Conservation (phyloP, 768 basidiomycete species). For the Mycena crocata region DNA sequence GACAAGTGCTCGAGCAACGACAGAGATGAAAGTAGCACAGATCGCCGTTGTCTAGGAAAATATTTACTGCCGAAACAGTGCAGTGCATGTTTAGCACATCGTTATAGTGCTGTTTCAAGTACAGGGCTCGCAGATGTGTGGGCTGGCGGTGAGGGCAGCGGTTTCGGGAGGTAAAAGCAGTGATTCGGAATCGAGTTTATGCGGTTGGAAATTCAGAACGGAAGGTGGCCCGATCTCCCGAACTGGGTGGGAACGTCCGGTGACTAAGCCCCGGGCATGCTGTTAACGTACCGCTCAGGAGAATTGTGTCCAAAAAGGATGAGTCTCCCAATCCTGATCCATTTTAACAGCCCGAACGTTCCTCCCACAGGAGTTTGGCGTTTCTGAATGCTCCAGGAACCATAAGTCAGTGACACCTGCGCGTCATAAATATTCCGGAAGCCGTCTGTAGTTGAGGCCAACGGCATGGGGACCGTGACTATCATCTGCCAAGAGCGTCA, state of each 20-base stretch:
- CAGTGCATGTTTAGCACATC: too few species aligned
- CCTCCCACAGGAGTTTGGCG: conserved; percentile 60
- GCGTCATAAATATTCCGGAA: conserved; percentile 72
- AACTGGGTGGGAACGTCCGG: conserved; percentile 4
- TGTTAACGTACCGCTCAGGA: conserved; percentile 29
- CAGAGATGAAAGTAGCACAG: neutral
- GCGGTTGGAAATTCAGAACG: too few species aligned
- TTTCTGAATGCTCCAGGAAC: conserved; percentile 60
- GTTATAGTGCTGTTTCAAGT: too few species aligned
- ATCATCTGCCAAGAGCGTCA: conserved; percentile 94
- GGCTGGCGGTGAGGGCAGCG: too few species aligned
- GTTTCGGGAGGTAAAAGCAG: neutral
- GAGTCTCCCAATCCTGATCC: conserved; percentile 66
- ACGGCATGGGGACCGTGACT: conserved; percentile 93
- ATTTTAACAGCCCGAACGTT: conserved; percentile 56
- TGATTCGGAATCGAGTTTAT: too few species aligned
- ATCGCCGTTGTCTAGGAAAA: conserved; percentile 2
- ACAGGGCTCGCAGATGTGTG: too few species aligned
- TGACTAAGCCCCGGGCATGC: neutral
- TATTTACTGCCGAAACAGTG: neutral
- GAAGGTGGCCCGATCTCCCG: conserved; percentile 18
- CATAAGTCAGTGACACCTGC: conserved; percentile 75
- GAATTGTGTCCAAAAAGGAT: conserved; percentile 65
- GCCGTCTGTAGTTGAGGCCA: conserved; percentile 83
- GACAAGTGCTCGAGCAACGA: neutral